phyloP scores from a whole-genome alignment of 2,329 filamentous ascomycete species.

The Paracorniculantispora psalliotae region DNA sequence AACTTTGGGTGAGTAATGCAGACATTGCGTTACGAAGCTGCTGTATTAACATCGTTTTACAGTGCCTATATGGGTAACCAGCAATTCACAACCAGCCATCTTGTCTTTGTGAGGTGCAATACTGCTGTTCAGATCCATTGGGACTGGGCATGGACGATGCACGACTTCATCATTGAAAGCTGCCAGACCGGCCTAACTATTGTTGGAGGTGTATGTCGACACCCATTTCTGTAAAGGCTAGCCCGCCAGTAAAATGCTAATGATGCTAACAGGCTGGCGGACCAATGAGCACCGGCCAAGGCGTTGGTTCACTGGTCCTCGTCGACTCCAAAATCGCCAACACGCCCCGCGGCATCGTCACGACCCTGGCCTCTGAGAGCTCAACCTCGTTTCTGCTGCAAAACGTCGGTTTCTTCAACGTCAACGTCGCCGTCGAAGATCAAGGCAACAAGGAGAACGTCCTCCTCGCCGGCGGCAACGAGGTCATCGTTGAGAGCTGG shows the following conservation, averaged over 20 bases:
- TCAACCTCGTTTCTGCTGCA: background rate
- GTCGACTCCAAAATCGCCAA: background rate
- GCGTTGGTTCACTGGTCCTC: background rate
- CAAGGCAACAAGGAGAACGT: too few relatives aligned
- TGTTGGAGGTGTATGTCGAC: too few relatives aligned
- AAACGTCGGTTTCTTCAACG: background rate
- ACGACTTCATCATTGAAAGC: background rate
- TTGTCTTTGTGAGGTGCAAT: slow-evolving; percentile 22
- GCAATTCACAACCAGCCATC: background rate
- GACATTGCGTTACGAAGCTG: too few relatives aligned
- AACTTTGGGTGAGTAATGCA: too few relatives aligned
- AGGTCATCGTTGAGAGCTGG: background rate
- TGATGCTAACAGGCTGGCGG: too few relatives aligned
- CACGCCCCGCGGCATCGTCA: background rate
- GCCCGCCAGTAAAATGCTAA: too few relatives aligned
- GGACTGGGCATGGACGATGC: background rate
- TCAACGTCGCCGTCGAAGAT: background rate
- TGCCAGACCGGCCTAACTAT: background rate
- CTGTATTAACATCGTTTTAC: too few relatives aligned
- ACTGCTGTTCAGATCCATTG: background rate
- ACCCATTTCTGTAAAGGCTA: too few relatives aligned
- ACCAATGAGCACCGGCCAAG: background rate
- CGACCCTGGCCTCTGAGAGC: background rate
- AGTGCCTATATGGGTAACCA: slow-evolving; percentile 1
- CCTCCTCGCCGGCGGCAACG: slow-evolving; percentile 18